Conservation (phyloP, 805 yeast genomes). For the Maudiozyma turicensis region DNA sequence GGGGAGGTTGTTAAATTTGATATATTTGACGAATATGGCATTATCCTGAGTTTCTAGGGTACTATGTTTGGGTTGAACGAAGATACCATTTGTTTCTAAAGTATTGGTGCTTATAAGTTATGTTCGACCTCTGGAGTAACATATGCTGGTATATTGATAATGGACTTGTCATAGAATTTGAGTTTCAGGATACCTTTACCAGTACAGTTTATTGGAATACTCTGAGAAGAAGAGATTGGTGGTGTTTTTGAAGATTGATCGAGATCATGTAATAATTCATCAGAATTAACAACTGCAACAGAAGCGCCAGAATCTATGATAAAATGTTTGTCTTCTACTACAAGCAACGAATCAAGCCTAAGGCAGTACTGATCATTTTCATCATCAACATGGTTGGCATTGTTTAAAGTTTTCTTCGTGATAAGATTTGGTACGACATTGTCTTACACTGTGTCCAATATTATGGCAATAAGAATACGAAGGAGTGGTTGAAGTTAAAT, state of each 20-base stretch:
- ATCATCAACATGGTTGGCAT: background rate
- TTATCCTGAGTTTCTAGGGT: too few species aligned
- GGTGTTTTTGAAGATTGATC: background rate
- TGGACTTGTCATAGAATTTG: too few species aligned
- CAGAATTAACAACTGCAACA: background rate
- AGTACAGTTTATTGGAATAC: background rate
- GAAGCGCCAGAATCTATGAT: background rate
- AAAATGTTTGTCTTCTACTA: background rate
- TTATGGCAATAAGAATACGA: background rate
- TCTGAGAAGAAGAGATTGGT: background rate
- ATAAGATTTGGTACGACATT: too few species aligned
- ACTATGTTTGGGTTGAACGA: background rate
- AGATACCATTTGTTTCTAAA: background rate
- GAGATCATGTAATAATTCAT: background rate
- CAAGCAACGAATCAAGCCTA: background rate
- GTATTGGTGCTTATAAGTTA: background rate
- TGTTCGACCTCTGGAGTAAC: background rate
- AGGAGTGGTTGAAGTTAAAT: background rate
- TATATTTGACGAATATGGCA: too few species aligned
- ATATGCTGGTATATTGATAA: background rate
- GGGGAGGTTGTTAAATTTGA: too few species aligned
- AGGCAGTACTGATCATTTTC: background rate
- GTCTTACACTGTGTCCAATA: background rate
- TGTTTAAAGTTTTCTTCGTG: background rate
- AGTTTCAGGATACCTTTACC: background rate